A percentile compares a stretch with the other conserved stretches of the same genome.
Evolutionary conservation across 2,329 filamentous ascomycete species (phyloP).

Genomic region (Beauveria medogensis): DNA sequence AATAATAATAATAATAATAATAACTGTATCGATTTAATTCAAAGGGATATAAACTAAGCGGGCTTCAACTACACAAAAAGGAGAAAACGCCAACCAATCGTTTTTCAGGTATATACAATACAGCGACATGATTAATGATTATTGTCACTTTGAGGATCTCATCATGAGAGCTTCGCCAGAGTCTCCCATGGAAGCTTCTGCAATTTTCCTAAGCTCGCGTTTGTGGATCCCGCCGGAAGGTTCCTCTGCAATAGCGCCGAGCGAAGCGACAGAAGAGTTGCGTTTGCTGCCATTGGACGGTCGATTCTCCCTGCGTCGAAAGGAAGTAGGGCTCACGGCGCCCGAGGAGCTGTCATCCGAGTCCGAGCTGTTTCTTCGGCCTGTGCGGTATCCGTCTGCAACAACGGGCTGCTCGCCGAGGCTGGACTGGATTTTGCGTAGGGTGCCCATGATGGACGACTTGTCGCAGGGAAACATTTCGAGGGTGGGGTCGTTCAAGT

Average conservation of each 20-base stretch:
- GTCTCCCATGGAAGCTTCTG: not conserved
- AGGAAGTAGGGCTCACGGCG: conserved; percentile 25
- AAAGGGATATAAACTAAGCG: conserved; percentile 5
- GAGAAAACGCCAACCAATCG: not conserved
- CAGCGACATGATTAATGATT: not conserved
- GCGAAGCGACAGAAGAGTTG: conserved; percentile 30
- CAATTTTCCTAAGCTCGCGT: not conserved
- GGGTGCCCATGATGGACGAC: conserved; percentile 35
- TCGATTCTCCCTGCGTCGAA: conserved; percentile 25
- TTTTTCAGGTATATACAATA: not conserved
- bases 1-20: not conserved
- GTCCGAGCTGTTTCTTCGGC: conserved; percentile 27
- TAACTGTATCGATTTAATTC: conserved; percentile 5
- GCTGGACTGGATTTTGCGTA: conserved; percentile 38
- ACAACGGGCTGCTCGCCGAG: conserved; percentile 31
- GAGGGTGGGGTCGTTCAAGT: conserved; percentile 39
- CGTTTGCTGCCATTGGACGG: conserved; percentile 27
- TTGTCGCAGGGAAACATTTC: conserved; percentile 40
- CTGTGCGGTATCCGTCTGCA: conserved; percentile 19
- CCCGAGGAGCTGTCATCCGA: conserved; percentile 31
- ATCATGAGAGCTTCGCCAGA: conserved; percentile 9
- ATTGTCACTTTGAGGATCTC: not conserved
- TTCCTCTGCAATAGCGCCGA: conserved; percentile 40
- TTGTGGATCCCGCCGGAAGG: conserved; percentile 13
- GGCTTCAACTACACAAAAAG: conserved; percentile 1